Evolutionary conservation across 148 eudicot genomes (phyloP).

Genomic region (Talinum fruticosum): DNA sequence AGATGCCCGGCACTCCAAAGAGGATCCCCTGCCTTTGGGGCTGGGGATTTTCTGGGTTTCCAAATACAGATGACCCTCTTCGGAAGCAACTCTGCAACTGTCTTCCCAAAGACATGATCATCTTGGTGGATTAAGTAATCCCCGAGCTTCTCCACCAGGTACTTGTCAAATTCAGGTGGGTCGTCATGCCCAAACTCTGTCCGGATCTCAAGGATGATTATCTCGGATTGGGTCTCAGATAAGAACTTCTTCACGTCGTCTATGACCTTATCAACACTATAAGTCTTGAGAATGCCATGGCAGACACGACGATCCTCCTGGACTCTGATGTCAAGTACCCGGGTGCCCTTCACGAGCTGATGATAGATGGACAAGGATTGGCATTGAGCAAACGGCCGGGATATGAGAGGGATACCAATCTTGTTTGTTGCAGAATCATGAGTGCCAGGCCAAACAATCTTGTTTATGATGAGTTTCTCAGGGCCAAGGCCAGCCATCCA

Average conservation of each 20-base stretch:
- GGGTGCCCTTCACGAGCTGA: conserved; percentile 68
- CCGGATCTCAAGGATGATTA: conserved; percentile 81
- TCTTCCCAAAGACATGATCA: conserved; percentile 67
- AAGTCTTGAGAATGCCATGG: conserved; percentile 73
- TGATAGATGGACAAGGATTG: conserved; percentile 73
- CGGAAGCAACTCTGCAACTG: conserved; percentile 74
- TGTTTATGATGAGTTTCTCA: conserved; percentile 45
- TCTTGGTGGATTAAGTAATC: conserved; percentile 74
- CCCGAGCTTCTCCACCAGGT: conserved; percentile 64
- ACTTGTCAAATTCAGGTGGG: conserved; percentile 84
- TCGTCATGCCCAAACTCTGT: conserved; percentile 89
- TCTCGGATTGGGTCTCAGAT: conserved; percentile 76
- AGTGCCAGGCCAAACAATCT: conserved; percentile 91
- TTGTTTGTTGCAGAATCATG: conserved; percentile 91
- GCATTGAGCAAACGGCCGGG: conserved; percentile 90
- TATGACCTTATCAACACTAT: conserved; percentile 66
- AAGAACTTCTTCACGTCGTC: conserved; percentile 65
- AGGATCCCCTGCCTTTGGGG: conserved; percentile 59
- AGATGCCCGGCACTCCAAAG: conserved; percentile 70
- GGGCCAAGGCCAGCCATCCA: conserved; percentile 84
- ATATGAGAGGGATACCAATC: conserved; percentile 65
- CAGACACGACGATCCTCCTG: conserved; percentile 78
- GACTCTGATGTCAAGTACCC: conserved; percentile 70
- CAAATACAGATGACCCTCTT: conserved; percentile 75
- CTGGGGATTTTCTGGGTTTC: conserved; percentile 73